Evolutionary conservation across 2,329 filamentous ascomycete genomes (phyloP).

Genomic region (Amauroascus niger): DNA sequence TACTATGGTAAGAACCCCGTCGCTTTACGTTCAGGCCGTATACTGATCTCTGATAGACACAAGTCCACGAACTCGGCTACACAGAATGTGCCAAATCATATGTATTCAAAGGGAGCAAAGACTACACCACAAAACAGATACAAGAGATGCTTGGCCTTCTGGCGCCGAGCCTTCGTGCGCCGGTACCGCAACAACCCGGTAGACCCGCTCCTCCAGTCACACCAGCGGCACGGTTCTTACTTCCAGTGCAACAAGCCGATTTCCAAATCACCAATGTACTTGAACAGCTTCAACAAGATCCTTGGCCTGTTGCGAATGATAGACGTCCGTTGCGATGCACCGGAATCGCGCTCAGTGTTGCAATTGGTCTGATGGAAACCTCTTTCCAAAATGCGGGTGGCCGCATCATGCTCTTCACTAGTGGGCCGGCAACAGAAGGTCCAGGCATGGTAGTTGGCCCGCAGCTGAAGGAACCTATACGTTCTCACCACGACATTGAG

Average conservation of each 20-base stretch:
- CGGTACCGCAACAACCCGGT: constrained; percentile 63
- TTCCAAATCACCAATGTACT: constrained; percentile 94
- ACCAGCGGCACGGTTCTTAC: constrained; percentile 76
- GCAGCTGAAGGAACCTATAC: constrained; percentile 89
- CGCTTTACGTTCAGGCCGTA: background rate
- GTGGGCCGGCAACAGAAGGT: constrained; percentile 88
- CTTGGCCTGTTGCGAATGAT: constrained; percentile 93
- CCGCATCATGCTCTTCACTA: constrained; percentile 94
- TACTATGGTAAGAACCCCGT: constrained; percentile 61
- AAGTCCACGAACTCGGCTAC: constrained; percentile 97
- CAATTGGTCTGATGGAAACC: constrained; percentile 81
- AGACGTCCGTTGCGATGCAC: constrained; percentile 84
- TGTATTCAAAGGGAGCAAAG: constrained; percentile 94
- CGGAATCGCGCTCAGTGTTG: constrained; percentile 91
- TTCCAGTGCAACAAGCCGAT: constrained; percentile 91
- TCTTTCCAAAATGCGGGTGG: constrained; percentile 93
- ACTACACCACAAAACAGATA: constrained; percentile 97
- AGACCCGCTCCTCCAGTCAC: constrained; percentile 65
- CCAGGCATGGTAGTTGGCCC: constrained; percentile 95
- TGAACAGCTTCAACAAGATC: constrained; percentile 91
- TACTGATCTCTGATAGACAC: constrained; percentile 49
- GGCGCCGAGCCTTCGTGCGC: constrained; percentile 61
- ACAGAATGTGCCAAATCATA: constrained; percentile 97
- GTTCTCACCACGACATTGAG: constrained; percentile 97
- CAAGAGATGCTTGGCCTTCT: constrained; percentile 94